Evolutionary conservation across 2,329 filamentous ascomycete species (phyloP), one percentile per base, ranked within the genome.

Genomic region (Alternaria infectoria): DNA sequence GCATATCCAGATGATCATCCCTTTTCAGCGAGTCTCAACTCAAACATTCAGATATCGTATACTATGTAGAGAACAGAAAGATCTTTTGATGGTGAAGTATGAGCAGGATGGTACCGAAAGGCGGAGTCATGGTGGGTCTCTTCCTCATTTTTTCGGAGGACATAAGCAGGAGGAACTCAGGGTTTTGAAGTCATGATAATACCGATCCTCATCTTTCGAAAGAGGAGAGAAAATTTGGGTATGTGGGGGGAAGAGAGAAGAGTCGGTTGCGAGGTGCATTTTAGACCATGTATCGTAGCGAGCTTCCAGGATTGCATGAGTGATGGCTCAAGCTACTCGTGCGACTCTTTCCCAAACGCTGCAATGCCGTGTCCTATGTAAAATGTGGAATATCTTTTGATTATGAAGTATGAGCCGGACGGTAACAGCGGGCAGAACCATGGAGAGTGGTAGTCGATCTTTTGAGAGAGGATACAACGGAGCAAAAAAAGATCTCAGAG

Each of bases 1-100:
- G 15, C 32, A 36, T 36, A 1, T 1, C 30, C 6, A 3, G 2
- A 36, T 15, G 0, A 2, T 1, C 7, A 8, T 4, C 0, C 0
- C 30, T 0, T 36, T 36, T 9, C 7, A n/a, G 32, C 15, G 3
- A n/a, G 4, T 36, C 32, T n/a, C 15, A n/a, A n/a, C 32, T 36
- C 32, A n/a, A 36, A 36, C 32, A 36, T 36, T 36, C 32, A 4
- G 32, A 36, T 36, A 36, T 5, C 32, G 8, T 36, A n/a, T 36
- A 36, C 15, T 5, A 36, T 36, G 32, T 36, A n/a, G 15, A 36
- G 2, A 9, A 36, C 4, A 2, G 1, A n/a, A n/a, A 1, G 8
- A n/a, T 9, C 4, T 36, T 36, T 36, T 36, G 7, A n/a, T 36
- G 7, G 0, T 36, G 4, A 36, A 10, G 32, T 36, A 36, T 36